phyloP scores from a whole-genome alignment of 495 filamentous ascomycete genomes.

The Xylona heveae region DNA sequence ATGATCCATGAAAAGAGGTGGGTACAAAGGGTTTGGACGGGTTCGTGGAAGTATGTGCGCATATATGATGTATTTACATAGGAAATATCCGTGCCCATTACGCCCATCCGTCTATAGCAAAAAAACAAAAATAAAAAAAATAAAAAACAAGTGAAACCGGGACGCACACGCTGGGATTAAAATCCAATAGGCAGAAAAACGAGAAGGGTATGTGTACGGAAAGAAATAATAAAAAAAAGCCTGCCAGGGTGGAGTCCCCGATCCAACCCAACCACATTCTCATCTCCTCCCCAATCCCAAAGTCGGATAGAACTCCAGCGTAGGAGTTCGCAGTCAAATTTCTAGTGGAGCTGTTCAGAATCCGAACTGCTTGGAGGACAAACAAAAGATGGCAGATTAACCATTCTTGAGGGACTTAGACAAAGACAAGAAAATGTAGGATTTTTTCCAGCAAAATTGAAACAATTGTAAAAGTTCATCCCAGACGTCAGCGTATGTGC shows the following conservation, averaged over 20 bases:
- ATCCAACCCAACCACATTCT: too few species aligned
- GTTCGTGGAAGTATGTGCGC: too few species aligned
- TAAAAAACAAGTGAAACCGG: too few species aligned
- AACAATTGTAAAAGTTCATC: neutral
- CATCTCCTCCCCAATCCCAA: neutral
- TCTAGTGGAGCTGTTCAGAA: neutral
- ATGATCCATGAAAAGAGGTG: too few species aligned
- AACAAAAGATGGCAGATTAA: neutral
- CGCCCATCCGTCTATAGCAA: neutral
- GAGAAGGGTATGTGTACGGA: conserved; percentile 1
- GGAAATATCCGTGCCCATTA: neutral
- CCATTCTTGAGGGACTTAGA: neutral
- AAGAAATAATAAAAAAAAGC: neutral
- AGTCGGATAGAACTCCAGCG: too few species aligned
- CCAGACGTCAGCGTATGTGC: neutral
- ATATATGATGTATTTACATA: too few species aligned
- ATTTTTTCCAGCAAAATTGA: neutral
- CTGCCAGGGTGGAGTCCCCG: neutral
- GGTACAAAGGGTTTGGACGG: too few species aligned
- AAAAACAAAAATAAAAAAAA: neutral
- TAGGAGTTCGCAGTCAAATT: too few species aligned
- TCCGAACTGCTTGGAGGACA: neutral
- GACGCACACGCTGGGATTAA: too few species aligned
- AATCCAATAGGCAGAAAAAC: neutral
- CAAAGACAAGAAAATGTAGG: too few species aligned